A percentile compares a stretch with the other conserved stretches of the same genome.
phyloP scores from a whole-genome alignment of 2,329 filamentous ascomycete species.

The Stachybotrys chlorohalonatus region DNA sequence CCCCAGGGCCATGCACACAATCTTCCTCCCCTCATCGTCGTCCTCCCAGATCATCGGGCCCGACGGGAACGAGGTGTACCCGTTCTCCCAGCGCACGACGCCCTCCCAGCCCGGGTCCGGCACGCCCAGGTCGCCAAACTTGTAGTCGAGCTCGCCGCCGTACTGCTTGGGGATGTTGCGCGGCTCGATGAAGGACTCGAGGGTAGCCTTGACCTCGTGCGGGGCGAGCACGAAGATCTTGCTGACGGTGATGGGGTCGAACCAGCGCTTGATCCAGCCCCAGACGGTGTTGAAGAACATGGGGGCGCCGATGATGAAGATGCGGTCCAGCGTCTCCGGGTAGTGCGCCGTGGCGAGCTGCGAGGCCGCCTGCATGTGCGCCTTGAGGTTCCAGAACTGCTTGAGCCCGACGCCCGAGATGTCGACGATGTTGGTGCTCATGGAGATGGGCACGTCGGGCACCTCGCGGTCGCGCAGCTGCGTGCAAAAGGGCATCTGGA shows the following conservation, averaged over 20 bases:
- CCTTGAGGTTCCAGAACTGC: constrained; percentile 93
- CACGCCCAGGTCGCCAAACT: constrained; percentile 65
- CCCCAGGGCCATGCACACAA: constrained; percentile 47
- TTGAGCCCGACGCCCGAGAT: constrained; percentile 79
- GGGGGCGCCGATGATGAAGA: constrained; percentile 76
- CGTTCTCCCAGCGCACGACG: constrained; percentile 42
- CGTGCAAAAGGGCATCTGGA: constrained; percentile 78
- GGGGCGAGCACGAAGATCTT: constrained; percentile 87
- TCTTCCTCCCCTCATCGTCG: constrained; percentile 28
- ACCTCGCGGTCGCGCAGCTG: constrained; percentile 62
- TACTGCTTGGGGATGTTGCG: constrained; percentile 83
- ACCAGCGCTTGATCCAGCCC: constrained; percentile 95
- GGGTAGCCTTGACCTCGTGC: constrained; percentile 64
- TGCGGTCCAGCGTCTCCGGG: constrained; percentile 71
- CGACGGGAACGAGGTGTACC: constrained; percentile 40
- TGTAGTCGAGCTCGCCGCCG: constrained; percentile 76
- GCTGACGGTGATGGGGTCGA: constrained; percentile 84
- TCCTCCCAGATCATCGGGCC: constrained; percentile 51
- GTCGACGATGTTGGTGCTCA: constrained; percentile 92
- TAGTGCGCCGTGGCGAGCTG: constrained; percentile 87
- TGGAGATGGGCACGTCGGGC: constrained; percentile 76
- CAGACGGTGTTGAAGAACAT: constrained; percentile 87
- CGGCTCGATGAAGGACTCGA: constrained; percentile 72
- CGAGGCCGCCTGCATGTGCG: constrained; percentile 88
- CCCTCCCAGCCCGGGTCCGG: constrained; percentile 55